phyloP scores from a whole-genome alignment of 1,139 yeast species.

The Geotrichum reessii region DNA sequence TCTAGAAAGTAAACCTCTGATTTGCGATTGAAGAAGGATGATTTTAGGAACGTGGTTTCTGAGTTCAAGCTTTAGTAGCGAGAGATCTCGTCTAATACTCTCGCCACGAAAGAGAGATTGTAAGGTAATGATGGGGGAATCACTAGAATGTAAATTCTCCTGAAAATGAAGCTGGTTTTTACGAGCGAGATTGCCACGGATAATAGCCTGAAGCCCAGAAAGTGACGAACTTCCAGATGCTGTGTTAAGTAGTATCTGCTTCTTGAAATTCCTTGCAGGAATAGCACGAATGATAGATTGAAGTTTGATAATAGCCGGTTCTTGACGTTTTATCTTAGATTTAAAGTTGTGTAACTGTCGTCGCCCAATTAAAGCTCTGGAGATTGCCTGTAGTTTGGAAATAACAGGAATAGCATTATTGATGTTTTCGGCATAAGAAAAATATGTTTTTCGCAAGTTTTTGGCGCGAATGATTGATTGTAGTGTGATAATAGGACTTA shows the following conservation, averaged over 20 bases:
- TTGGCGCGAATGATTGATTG: constrained; percentile 23
- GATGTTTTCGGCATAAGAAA: background rate
- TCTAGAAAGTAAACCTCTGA: constrained; percentile 21
- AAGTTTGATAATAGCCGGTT: constrained; percentile 37
- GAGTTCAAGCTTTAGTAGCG: constrained; percentile 8
- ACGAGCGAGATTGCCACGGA: constrained; percentile 36
- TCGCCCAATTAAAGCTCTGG: constrained; percentile 16
- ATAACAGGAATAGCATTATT: constrained; percentile 3
- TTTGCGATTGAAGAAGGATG: constrained; percentile 21
- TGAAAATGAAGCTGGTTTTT: constrained; percentile 14
- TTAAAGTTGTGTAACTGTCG: constrained; percentile 8
- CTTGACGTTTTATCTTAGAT: background rate
- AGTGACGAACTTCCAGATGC: constrained; percentile 21
- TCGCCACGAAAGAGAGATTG: constrained; percentile 24
- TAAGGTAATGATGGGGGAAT: constrained; percentile 4
- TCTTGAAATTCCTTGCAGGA: constrained; percentile 7
- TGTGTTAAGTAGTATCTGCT: constrained; percentile 4
- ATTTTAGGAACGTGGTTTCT: constrained; percentile 14
- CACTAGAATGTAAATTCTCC: constrained; percentile 3
- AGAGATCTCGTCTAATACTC: constrained; percentile 15
- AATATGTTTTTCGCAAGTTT: constrained; percentile 5
- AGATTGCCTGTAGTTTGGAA: constrained; percentile 10
- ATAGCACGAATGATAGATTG: constrained; percentile 43
- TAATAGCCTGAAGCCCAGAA: constrained; percentile 40
- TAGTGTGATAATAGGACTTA: constrained; percentile 38